phyloP scores from a whole-genome alignment of 1,139 yeast species.

The Candida smagusa region DNA sequence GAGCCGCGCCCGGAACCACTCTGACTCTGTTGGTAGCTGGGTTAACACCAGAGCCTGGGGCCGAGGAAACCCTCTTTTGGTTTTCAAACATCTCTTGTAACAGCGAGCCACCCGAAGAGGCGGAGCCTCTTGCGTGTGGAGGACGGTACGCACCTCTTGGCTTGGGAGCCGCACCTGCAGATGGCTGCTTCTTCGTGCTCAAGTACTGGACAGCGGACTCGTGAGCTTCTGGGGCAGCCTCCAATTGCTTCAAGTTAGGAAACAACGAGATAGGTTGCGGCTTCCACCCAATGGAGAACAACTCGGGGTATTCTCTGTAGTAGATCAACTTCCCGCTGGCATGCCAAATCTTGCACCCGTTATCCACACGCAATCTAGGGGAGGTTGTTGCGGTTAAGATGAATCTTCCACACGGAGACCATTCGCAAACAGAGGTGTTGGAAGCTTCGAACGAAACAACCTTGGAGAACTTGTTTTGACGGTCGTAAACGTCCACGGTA shows the following conservation, averaged over 20 bases:
- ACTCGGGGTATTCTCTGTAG: slow-evolving; percentile 76
- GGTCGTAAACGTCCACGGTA: slow-evolving; percentile 90
- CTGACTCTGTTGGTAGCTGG: slow-evolving; percentile 25
- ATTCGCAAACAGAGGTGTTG: slow-evolving; percentile 91
- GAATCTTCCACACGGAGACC: slow-evolving; percentile 98
- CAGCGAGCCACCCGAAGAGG: slow-evolving; percentile 46
- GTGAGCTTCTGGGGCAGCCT: slow-evolving; percentile 66
- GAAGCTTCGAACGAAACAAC: slow-evolving; percentile 84
- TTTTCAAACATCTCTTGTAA: slow-evolving; percentile 54
- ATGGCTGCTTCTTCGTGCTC: slow-evolving; percentile 38
- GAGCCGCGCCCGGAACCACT: slow-evolving; percentile 43
- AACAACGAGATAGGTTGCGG: slow-evolving; percentile 61
- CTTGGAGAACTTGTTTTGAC: slow-evolving; percentile 80
- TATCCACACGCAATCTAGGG: slow-evolving; percentile 95
- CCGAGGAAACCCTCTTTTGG: slow-evolving; percentile 19
- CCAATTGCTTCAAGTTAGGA: slow-evolving; percentile 56
- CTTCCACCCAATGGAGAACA: slow-evolving; percentile 82
- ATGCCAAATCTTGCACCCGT: slow-evolving; percentile 93
- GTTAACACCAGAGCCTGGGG: slow-evolving; percentile 21
- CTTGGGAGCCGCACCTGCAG: slow-evolving; percentile 42
- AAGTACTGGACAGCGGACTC: slow-evolving; percentile 58
- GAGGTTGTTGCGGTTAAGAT: slow-evolving; percentile 95
- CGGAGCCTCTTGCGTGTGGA: slow-evolving; percentile 77
- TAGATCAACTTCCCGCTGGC: slow-evolving; percentile 79
- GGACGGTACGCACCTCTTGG: slow-evolving; percentile 92